Evolutionary conservation across 176 grass and related monocot genomes (phyloP).

Genomic region (Carex parvula): DNA sequence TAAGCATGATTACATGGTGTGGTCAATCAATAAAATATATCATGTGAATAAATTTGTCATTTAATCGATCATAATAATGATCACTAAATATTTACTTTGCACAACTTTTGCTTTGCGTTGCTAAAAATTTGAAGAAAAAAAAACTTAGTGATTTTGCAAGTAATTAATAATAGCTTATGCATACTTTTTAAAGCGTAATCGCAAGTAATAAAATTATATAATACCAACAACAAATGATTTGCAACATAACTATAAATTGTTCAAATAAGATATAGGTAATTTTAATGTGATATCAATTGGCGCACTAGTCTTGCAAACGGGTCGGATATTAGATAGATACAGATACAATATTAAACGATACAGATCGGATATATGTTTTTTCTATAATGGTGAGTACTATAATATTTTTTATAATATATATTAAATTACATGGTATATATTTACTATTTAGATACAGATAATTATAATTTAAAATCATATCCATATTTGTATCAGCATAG

Average conservation of each 20-base stretch:
- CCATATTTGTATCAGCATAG: no score
- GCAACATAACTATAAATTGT: background rate
- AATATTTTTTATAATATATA: no score
- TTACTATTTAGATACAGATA: no score
- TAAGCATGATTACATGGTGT: background rate
- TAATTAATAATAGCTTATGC: background rate
- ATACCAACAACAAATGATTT: background rate
- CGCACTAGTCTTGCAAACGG: no score
- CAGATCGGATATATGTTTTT: no score
- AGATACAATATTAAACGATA: no score
- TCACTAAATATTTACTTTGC: background rate
- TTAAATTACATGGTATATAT: no score
- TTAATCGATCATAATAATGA: background rate
- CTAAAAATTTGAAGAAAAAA: background rate
- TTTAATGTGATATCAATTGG: no score
- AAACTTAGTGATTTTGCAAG: background rate
- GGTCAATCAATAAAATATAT: background rate
- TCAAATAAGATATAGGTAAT: background rate
- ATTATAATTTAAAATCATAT: no score
- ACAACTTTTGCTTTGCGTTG: background rate
- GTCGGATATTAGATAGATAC: no score
- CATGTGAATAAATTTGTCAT: background rate
- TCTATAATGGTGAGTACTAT: no score
- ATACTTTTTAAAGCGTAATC: background rate
- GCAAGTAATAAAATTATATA: background rate